Percentiles rank a stretch among this genome's conserved stretches.
Evolutionary conservation across 2,329 filamentous ascomycete genomes (phyloP).

Genomic region (Gliomastix tumulicola): DNA sequence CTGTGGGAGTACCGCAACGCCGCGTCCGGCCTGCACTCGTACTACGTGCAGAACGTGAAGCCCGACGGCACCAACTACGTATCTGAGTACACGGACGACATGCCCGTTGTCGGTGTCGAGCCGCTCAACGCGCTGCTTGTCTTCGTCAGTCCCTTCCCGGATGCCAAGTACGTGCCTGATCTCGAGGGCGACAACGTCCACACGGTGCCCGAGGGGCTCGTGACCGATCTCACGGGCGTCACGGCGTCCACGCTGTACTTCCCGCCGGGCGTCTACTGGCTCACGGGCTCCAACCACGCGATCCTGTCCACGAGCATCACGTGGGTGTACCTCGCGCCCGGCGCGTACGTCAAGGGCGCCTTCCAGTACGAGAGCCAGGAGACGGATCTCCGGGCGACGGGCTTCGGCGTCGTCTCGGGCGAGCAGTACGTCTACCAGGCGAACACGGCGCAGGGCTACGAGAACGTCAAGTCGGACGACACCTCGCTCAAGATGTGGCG

Average conservation of each 20-base stretch:
- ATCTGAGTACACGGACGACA: constrained; percentile 7
- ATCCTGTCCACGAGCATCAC: constrained; percentile 7
- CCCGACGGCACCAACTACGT: constrained; percentile 13
- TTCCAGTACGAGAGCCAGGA: constrained; percentile 18
- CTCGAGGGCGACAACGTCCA: constrained; percentile 3
- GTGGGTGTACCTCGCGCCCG: constrained; percentile 20
- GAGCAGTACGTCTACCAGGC: constrained; percentile 29
- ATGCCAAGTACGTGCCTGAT: constrained; percentile 8
- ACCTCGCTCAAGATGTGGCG: constrained; percentile 22
- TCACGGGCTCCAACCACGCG: constrained; percentile 13
- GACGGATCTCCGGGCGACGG: constrained; percentile 19
- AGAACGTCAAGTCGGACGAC: constrained; percentile 16
- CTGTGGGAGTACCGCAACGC: constrained; percentile 16
- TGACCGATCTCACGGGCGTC: constrained; percentile 7
- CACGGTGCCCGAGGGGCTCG: constrained; percentile 4
- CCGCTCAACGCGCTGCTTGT: constrained; percentile 19
- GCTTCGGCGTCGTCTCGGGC: constrained; percentile 25
- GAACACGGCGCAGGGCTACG: constrained; percentile 18
- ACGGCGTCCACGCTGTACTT: constrained; percentile 15
- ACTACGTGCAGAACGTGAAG: constrained; percentile 9
- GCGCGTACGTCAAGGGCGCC: constrained; percentile 28
- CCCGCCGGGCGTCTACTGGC: constrained; percentile 21
- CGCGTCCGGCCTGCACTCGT: constrained; percentile 1
- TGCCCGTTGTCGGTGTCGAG: constrained; percentile 15
- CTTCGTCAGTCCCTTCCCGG: constrained; percentile 19